Evolutionary conservation across 1,139 yeast species (phyloP), one percentile per base, ranked within the genome.

Genomic region (Groenewaldozyma auringiensis): DNA sequence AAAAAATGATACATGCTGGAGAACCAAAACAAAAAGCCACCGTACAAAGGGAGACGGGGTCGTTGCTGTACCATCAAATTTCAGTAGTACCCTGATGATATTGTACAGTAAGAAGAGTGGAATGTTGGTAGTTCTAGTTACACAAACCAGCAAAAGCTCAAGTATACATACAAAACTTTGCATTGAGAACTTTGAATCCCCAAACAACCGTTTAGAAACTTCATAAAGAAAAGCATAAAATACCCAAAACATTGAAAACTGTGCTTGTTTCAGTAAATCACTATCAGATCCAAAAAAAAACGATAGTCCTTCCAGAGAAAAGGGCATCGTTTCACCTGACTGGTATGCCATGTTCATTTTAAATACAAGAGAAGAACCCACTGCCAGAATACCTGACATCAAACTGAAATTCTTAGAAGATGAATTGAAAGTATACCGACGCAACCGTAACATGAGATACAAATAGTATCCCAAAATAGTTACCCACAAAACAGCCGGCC

Each of bases 1-100:
- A 66, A 86, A 92, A 60, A 89, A 92, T 0, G 92, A 69, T 41
- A 87, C 69, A 54, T 86, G 81, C 60, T 88, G 94, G 41, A 86
- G 56, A 4, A 75, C 50, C 8, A 67, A 45, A 2, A 57, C 52
- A 29, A 64, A 51, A 6, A 66, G 50, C 18, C 57, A 49, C 3
- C 57, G 48, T 32, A 55, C 46, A 25, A 25, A 25, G 6, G 29
- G 6, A 25, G 9, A 25, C 6, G 6, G 6, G 9, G 6, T 11
- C 16, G 56, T 47, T 2, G 59, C 50, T n/a, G 55, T 53, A 21
- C 55, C 55, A 16, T 46, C 44, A 22, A 51, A 41, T 22, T 48
- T 41, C 31, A 51, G 41, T 40, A 55, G 53, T 29, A 52, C 52
- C 33, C 62, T 46, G 40, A 63, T 47, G 0, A 72, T 45, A 14